Conservation (phyloP, 805 yeast species). For the Candida coquimbonensis region DNA sequence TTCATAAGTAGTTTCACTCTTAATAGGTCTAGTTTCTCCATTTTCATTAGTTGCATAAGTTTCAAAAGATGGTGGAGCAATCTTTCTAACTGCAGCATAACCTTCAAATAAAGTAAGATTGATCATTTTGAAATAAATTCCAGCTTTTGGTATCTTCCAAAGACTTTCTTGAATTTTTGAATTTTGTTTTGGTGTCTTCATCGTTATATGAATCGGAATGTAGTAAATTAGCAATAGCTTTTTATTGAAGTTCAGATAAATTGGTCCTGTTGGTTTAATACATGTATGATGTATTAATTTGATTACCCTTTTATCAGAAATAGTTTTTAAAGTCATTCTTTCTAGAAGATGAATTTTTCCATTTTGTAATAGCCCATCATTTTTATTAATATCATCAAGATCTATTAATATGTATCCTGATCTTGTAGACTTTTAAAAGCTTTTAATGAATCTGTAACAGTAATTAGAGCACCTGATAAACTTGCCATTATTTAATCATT, state of each 20-base stretch:
- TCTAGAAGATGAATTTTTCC: constrained; percentile 7
- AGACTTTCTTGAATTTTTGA: constrained; percentile 1
- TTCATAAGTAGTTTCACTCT: constrained; percentile 25
- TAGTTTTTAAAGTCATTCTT: constrained; percentile 8
- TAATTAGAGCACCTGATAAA: constrained; percentile 10
- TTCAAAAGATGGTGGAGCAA: constrained; percentile 21
- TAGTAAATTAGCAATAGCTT: constrained; percentile 37
- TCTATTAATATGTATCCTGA: constrained; percentile 10
- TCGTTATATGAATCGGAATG: constrained; percentile 9
- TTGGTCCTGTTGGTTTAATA: constrained; percentile 38
- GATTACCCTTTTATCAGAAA: constrained; percentile 9
- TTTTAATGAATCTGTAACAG: constrained; percentile 16
- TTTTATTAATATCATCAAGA: constrained; percentile 6
- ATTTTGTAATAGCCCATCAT: background rate
- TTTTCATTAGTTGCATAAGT: constrained; percentile 21
- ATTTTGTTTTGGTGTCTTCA: constrained; percentile 1
- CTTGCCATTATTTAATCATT: constrained; percentile 6
- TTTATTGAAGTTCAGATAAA: constrained; percentile 41
- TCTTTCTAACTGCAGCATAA: constrained; percentile 44
- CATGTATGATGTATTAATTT: constrained; percentile 24
- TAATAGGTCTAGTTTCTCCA: constrained; percentile 20
- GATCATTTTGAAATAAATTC: constrained; percentile 20
- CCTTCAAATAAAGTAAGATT: constrained; percentile 47
- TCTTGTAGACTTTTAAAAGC: constrained; percentile 10
- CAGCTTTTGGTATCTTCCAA: constrained; percentile 2